Evolutionary conservation across 257 asterid genomes (phyloP), one percentile per base, ranked within the genome.

Genomic region (Nicotiana paniculata): DNA sequence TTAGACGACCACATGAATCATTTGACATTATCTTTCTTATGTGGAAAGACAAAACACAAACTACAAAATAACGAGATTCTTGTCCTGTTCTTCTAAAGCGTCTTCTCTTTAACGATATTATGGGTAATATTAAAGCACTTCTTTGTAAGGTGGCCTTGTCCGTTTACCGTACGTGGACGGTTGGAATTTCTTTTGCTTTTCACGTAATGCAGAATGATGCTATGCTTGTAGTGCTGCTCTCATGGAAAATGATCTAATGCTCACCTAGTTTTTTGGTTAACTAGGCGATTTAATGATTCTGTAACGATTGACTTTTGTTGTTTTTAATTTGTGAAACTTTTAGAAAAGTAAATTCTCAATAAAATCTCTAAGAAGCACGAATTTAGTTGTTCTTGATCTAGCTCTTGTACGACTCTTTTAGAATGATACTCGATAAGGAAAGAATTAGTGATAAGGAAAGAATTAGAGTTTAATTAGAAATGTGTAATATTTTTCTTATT

Each of bases 31-130:
- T 74, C 79, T 74, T 26, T 3, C 13, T 26, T 48, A 85, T 8
- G 85, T 66, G 87, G 83, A 81, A 77, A 77, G 87, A 32, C 13
- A 77, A 59, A 51, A 67, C 0, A 72, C 79, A 11, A 70, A 70
- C 58, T 9, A n/a, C 26, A 70, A 70, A 72, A 48, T 7, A 46
- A 74, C 62, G 5, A 70, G 46, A 32, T 80, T 48, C 63, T 1
- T 5, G 70, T 24, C 48, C 3, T 32, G 6, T 80, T 63, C 77
- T 24, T 48, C 79, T 24, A 74, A 74, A 43, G 62, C 15, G 9
- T 74, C 39, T 48, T 3, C 3, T 48, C 79, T 74, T 74, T 74
- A 24, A 43, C 17, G 43, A 18, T 2, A 58, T 17, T 17, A 2
- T 58, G 21, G 18, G n/a, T 24, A 43, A 43, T 70, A 70, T 21